Evolutionary conservation across 2,329 filamentous ascomycete species (phyloP), one percentile per base, ranked within the genome.

Genomic region (Anthostomella pinea): DNA sequence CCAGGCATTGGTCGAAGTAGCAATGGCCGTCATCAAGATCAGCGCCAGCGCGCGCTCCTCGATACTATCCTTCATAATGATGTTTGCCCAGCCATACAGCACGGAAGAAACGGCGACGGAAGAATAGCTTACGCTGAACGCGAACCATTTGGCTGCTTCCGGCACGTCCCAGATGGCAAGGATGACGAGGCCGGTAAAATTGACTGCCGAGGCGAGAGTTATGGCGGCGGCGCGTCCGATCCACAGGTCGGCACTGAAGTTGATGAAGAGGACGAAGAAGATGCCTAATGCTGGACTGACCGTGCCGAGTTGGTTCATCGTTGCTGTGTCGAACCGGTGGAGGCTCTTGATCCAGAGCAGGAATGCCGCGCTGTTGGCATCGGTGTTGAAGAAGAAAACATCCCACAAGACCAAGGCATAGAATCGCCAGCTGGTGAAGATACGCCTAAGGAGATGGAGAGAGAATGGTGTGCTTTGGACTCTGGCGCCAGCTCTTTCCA

Each of bases 321-420:
- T 60, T 2, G 68, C 57, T 0, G 61, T 60, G 0, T 65, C 62
- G 49, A 67, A 79, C 2, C 70, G 62, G 2, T 67, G 54, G 10
- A 79, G 49, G 37, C 69, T 74, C 56, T 79, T 79, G 30, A 81
- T 59, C 76, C 76, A 81, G 0, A 81, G 62, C 3, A 79, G 52
- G 39, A 73, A 80, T 0, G 67, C 60, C 6, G 54, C 64, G 2
- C 65, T 67, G 30, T 73, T 57, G 25, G 59, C 69, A n/a, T 66
- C 56, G 5, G 66, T 64, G 39, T 79, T 78, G 71, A 73, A 80
- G 57, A 80, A 80, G 16, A 80, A 62, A 8, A 76, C 63, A 30
- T 76, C 70, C 22, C 75, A 61, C 2, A 71, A 40, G 0, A 77
- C 56, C 8, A 80, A 55, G 0, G 66, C 58, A 64, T 70, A 80